A percentile compares a stretch with the other conserved stretches of the same genome.
Conservation (phyloP, 768 basidiomycete species). For the Calocera viscosa region DNA sequence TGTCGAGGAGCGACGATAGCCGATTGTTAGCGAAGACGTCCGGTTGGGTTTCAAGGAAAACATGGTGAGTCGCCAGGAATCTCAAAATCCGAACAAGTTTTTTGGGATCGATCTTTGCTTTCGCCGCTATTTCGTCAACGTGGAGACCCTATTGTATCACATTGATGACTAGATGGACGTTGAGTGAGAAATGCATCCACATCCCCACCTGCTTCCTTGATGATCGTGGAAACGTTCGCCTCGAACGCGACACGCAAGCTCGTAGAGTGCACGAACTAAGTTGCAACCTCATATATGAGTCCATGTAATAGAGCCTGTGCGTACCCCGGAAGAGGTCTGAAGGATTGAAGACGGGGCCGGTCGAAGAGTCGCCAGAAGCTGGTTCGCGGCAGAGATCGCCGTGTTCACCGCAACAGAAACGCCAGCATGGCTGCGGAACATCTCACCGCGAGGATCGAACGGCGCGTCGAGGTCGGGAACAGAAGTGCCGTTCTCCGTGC, state of each 20-base stretch:
- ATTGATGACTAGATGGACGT: slow-evolving; percentile 24
- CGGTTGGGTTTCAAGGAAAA: slow-evolving; percentile 26
- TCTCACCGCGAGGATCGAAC: slow-evolving; percentile 38
- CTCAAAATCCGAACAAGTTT: slow-evolving; percentile 53
- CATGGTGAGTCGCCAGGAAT: slow-evolving; percentile 24
- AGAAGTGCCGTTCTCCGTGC: neutral
- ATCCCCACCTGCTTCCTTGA: slow-evolving; percentile 32
- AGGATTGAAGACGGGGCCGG: slow-evolving; percentile 60
- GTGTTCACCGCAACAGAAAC: neutral
- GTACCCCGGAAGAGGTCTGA: too few relatives aligned
- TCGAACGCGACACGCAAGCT: slow-evolving; percentile 26
- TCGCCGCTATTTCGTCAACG: slow-evolving; percentile 29
- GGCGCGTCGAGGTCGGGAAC: slow-evolving; percentile 32
- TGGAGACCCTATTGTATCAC: slow-evolving; percentile 22
- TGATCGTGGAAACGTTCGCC: slow-evolving; percentile 31
- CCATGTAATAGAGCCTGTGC: neutral
- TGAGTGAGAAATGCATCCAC: slow-evolving; percentile 15
- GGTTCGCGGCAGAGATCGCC: slow-evolving; percentile 58
- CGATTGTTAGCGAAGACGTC: slow-evolving; percentile 25
- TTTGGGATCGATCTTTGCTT: slow-evolving; percentile 23
- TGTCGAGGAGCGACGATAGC: slow-evolving; percentile 23
- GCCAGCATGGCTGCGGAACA: slow-evolving; percentile 33
- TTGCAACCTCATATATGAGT: neutral
- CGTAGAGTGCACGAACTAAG: slow-evolving; percentile 14
- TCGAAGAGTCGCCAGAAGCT: slow-evolving; percentile 51